phyloP scores from a whole-genome alignment of 2,329 filamentous ascomycete species.

The Fusarium mangiferae region DNA sequence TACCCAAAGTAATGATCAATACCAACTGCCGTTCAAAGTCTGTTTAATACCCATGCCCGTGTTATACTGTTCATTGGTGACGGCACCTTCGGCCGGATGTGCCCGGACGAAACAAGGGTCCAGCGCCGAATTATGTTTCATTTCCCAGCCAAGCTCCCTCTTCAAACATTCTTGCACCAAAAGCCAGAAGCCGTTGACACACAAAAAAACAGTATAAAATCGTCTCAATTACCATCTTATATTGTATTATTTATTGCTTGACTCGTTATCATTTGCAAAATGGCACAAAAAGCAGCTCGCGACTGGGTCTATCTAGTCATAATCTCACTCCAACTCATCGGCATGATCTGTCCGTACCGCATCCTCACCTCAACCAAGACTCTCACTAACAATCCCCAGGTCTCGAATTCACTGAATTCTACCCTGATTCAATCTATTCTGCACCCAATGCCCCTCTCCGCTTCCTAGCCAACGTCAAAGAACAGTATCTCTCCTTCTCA shows the following conservation, averaged over 20 bases:
- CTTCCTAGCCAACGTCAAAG: slow-evolving; percentile 57
- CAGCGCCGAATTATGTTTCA: slow-evolving; percentile 27
- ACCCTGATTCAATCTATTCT: slow-evolving; percentile 59
- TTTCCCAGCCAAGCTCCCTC: slow-evolving; percentile 12
- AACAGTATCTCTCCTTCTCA: slow-evolving; percentile 58
- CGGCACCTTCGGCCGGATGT: neutral
- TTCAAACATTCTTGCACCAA: neutral
- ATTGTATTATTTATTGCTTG: accelerated
- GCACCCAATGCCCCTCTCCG: slow-evolving; percentile 57
- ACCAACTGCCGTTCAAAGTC: neutral
- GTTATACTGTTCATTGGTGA: neutral
- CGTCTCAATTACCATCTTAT: neutral
- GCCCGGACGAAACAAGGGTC: neutral
- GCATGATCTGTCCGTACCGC: slow-evolving; percentile 50
- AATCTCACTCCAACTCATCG: slow-evolving; percentile 48
- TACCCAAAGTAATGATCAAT: neutral
- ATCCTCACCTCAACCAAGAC: neutral
- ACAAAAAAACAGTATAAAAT: no score
- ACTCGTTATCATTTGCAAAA: neutral
- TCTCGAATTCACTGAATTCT: slow-evolving; percentile 65
- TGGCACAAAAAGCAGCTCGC: slow-evolving; percentile 44
- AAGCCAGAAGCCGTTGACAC: neutral
- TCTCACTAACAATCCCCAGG: slow-evolving; percentile 49
- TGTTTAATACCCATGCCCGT: neutral
- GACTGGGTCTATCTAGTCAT: slow-evolving; percentile 52